These are phyloP conservation scores for Kazachstania bromeliacearum DNA, from an alignment of 805 yeast species.

Conservation along the genomic window DNA sequence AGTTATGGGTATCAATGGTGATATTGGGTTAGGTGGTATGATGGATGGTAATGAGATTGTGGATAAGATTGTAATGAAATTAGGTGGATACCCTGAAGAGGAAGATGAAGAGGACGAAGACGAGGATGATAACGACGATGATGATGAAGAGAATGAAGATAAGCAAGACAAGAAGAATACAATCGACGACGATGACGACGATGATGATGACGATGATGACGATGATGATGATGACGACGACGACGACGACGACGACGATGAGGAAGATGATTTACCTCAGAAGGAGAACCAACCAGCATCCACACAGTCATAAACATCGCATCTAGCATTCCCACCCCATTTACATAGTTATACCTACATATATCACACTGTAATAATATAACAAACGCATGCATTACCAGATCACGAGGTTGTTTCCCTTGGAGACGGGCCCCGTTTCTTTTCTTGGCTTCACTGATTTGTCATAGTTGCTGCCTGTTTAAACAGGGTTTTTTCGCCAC, in stretches of 20 bases:
- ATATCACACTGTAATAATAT: background rate
- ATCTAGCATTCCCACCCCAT: too few species aligned
- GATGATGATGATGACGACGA: slow-evolving; percentile 6
- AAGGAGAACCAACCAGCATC: background rate
- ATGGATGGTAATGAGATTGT: slow-evolving; percentile 95
- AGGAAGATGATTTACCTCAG: background rate
- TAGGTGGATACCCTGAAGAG: slow-evolving; percentile 52
- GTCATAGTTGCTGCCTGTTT: too few species aligned
- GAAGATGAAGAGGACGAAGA: slow-evolving; percentile 42
- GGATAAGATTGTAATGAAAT: slow-evolving; percentile 65
- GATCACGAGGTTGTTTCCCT: too few species aligned
- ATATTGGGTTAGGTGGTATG: slow-evolving; percentile 99
- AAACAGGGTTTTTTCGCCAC: too few species aligned
- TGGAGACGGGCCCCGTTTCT: background rate
- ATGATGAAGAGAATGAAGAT: slow-evolving; percentile 28
- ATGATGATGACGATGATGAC: slow-evolving; percentile 39
- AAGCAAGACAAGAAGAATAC: slow-evolving; percentile 39
- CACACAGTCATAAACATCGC: background rate
- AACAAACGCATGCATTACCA: too few species aligned
- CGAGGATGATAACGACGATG: slow-evolving; percentile 35
- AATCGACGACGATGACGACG: slow-evolving; percentile 33
- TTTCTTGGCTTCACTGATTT: too few species aligned
- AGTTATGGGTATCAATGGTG: slow-evolving; percentile 87
- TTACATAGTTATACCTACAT: background rate
- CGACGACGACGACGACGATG: slow-evolving; percentile 6